These are phyloP conservation scores for Leucocoprinus birnbaumii DNA, from an alignment of 768 basidiomycete species.

Conservation along the genomic window DNA sequence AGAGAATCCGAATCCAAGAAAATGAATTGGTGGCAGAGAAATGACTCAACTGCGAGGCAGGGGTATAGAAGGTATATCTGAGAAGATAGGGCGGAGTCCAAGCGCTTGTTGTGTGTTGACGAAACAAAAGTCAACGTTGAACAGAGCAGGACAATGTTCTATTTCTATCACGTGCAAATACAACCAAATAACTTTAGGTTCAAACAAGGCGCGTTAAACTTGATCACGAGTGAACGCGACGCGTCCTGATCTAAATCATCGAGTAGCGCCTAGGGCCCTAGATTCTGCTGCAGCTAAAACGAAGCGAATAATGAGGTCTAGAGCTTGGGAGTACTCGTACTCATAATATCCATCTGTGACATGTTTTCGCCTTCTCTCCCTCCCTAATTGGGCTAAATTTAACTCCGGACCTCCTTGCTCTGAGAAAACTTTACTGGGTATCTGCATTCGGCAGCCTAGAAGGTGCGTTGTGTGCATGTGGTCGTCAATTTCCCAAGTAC, in stretches of 20 bases:
- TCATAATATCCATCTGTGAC: background rate
- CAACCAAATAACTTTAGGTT: no score
- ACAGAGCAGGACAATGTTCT: conserved; percentile 4
- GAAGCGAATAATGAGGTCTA: no score
- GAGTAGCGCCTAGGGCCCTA: background rate
- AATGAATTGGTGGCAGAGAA: background rate
- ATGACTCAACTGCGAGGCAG: conserved; percentile 14
- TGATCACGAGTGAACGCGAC: background rate
- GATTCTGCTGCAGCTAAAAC: background rate
- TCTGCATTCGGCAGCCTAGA: conserved; percentile 2
- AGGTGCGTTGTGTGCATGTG: conserved; percentile 9
- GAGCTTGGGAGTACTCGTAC: no score
- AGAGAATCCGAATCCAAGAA: background rate
- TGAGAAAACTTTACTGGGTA: conserved; percentile 1
- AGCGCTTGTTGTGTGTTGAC: background rate
- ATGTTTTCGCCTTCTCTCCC: background rate
- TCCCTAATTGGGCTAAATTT: background rate
- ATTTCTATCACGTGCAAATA: conserved; percentile 4
- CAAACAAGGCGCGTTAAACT: background rate
- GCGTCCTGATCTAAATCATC: background rate
- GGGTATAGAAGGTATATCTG: conserved; percentile 8
- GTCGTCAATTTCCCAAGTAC: conserved; percentile 2
- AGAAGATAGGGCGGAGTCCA: background rate
- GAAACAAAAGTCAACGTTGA: conserved; percentile 7
- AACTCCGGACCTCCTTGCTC: background rate